These are phyloP conservation scores for Spergularia bocconei DNA, from an alignment of 148 eudicot species.

Conservation along the genomic window DNA sequence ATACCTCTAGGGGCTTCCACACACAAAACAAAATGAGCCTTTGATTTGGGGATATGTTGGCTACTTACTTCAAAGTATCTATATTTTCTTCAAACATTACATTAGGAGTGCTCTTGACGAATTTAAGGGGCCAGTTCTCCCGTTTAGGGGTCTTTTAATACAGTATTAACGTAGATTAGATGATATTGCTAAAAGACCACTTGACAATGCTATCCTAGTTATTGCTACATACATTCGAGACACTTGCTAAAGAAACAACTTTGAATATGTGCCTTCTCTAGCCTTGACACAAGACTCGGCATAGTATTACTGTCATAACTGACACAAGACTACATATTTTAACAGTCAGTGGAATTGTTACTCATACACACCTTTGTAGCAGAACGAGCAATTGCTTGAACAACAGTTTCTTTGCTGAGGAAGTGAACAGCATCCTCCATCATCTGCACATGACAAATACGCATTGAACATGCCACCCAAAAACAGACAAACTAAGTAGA, in stretches of 20 bases:
- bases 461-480: constrained; percentile 11
- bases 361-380: constrained; percentile 75
- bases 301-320: neutral
- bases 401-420: constrained; percentile 86
- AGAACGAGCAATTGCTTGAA: constrained; percentile 97
- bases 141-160: no score
- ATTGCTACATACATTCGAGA: neutral
- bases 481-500: constrained; percentile 6
- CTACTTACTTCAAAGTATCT: no score
- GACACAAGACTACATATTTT: neutral
- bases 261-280: neutral
- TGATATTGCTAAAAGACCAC: neutral
- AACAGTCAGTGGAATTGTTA: neutral
- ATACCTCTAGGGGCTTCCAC: no score
- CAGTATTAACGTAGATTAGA: no score
- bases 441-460: constrained; percentile 53
- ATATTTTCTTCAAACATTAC: no score
- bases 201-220: neutral
- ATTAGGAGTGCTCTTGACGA: no score
- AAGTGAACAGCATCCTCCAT: constrained; percentile 98
- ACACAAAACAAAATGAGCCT: no score
- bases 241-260: neutral
- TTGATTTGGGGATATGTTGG: no score
- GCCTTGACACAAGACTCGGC: neutral
- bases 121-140: no score